Conservation (phyloP, 106 monocot species). For the Acanthochlamys bracteata region DNA sequence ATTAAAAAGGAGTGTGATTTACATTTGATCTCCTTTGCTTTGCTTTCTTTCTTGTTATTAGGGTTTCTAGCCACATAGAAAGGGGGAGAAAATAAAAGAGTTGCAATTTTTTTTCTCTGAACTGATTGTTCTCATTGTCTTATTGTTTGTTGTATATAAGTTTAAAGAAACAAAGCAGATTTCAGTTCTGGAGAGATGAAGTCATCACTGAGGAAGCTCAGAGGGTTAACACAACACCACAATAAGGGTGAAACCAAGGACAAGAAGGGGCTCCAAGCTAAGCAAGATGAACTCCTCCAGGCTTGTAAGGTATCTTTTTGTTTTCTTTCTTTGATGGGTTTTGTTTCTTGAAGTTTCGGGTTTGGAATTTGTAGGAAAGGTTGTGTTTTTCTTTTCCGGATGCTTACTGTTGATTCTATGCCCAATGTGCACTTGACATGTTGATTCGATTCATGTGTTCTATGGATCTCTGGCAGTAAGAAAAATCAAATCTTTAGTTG, state of each 20-base stretch:
- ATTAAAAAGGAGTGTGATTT: not conserved
- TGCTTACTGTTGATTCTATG: no score
- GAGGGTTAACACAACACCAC: conserved; percentile 12
- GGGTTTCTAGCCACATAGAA: conserved; percentile 1
- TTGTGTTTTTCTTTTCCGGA: not conserved
- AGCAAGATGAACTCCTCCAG: conserved; percentile 42
- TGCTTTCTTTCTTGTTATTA: not conserved
- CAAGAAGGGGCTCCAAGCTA: conserved; percentile 26
- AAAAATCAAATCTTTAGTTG: no score
- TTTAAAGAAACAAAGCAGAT: not conserved
- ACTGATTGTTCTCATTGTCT: not conserved
- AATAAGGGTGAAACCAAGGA: conserved; percentile 22
- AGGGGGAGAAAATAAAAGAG: not conserved
- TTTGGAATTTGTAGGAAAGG: not conserved
- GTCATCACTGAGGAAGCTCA: conserved; percentile 30
- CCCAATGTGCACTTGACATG: no score
- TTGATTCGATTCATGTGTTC: no score
- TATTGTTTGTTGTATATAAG: not conserved
- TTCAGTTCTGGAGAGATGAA: conserved; percentile 20
- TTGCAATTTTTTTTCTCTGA: not conserved
- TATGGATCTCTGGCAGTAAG: no score
- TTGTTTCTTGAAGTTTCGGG: not conserved
- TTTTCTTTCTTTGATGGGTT: not conserved
- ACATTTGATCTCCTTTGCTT: not conserved
- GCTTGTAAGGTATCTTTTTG: conserved; percentile 31